Conservation (phyloP, 2,329 filamentous ascomycete genomes). For the Elsinoe australis region DNA sequence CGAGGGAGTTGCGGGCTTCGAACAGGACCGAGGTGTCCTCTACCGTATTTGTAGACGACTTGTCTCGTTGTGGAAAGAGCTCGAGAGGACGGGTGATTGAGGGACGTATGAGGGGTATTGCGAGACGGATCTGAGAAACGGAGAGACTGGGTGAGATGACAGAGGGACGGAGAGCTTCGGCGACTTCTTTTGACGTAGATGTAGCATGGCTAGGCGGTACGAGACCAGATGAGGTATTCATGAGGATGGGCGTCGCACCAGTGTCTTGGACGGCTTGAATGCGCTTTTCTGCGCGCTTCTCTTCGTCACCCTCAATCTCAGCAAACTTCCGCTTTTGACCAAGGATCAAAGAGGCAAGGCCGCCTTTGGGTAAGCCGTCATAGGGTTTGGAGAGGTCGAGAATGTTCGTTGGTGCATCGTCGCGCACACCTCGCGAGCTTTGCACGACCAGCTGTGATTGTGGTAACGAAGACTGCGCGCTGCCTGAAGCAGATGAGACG, state of each 20-base stretch:
- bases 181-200: slow-evolving; percentile 55
- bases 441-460: slow-evolving; percentile 64
- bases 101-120: slow-evolving; percentile 76
- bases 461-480: slow-evolving; percentile 78
- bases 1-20: slow-evolving; percentile 76
- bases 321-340: slow-evolving; percentile 87
- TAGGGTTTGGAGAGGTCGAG: slow-evolving; percentile 90
- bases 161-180: slow-evolving; percentile 81
- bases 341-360: slow-evolving; percentile 73
- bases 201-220: slow-evolving; percentile 63
- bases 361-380: slow-evolving; percentile 84
- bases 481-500: slow-evolving; percentile 75
- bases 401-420: slow-evolving; percentile 70
- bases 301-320: slow-evolving; percentile 67
- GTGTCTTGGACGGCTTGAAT: slow-evolving; percentile 50
- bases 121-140: slow-evolving; percentile 74
- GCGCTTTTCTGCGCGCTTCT: slow-evolving; percentile 53
- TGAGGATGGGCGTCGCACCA: slow-evolving; percentile 65
- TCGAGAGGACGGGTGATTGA: slow-evolving; percentile 79
- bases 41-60: slow-evolving; percentile 41
- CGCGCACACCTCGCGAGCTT: slow-evolving; percentile 31
- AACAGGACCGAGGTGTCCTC: slow-evolving; percentile 61
- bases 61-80: slow-evolving; percentile 40
- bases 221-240: slow-evolving; percentile 69
- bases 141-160: slow-evolving; percentile 74